Base-by-base conservation (phyloP, 2,329 filamentous ascomycete species). In the Thielaviopsis populi region DNA sequence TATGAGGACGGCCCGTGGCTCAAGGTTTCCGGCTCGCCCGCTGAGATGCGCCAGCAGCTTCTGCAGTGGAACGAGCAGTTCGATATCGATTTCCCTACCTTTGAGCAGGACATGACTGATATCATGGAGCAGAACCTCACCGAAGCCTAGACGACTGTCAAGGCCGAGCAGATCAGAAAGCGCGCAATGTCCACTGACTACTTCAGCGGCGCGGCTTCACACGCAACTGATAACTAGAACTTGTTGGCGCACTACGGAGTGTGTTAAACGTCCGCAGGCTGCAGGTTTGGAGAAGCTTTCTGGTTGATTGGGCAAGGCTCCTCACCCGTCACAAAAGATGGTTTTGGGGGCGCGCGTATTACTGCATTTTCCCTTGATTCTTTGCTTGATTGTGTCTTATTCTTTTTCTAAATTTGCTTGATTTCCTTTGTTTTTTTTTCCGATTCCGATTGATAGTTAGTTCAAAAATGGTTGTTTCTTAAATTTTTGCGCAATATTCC, bases 31-130 rank as follows among this genome's bases (percentile, higher is more conserved):
- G 68, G 69, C 43, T 69, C 68, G 27, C 53, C 69, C 53, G 42
- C 69, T 61, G 59, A 69, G 30, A 63, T 69, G 8, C 63, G 67
- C 64, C 59, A 42, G 7, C 65, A 68, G 61, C 63, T 68, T n/a
- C 22, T 67, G 13, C 24, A 64, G 59, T 54, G 68, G 40, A 68
- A 69, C 62, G 66, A 66, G 24, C 59, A 68, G 61, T 69, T 64
- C 63, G 66, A 68, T 5, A 11, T 54, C 4, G 65, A 68, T 15
- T 68, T 67, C 61, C 56, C 53, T 27, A 59, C 59, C 22, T 65
- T 65, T 27, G 41, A 61, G 53, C 2, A 37, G 8, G 53, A 60
- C 33, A 50, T 62, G 10, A 8, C 6, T 5, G 63, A 46, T 2
- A 46, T 46, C 42, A 17, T 19, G 5, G 17, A 46, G 1, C 3